phyloP scores from a whole-genome alignment of 352 stramenopile genomes.

The Globisporangium camurandrum region DNA sequence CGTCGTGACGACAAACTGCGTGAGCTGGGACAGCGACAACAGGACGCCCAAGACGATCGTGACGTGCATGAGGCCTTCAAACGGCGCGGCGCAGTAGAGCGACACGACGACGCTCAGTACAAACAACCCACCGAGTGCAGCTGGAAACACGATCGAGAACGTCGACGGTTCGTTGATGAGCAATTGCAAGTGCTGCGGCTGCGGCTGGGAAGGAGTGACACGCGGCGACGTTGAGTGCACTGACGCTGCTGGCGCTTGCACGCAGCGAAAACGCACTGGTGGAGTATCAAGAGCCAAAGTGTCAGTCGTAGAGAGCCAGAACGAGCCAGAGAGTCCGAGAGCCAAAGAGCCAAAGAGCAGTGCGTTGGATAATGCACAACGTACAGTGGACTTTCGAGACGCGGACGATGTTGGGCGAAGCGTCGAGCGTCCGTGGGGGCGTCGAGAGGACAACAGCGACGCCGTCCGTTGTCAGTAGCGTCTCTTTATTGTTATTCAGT shows the following conservation, averaged over 20 bases:
- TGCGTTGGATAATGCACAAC: no score
- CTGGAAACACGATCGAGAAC: slow-evolving; percentile 61
- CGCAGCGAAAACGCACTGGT: slow-evolving; percentile 48
- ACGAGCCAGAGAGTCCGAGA: no score
- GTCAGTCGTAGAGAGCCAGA: no score
- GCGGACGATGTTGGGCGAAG: slow-evolving; percentile 48
- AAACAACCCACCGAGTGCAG: slow-evolving; percentile 59
- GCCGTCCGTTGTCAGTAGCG: no score
- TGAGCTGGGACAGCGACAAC: slow-evolving; percentile 69
- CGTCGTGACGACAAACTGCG: no score
- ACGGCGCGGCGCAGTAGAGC: slow-evolving; percentile 61
- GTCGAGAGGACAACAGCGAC: slow-evolving; percentile 52
- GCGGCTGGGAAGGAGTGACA: slow-evolving; percentile 30
- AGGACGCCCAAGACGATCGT: slow-evolving; percentile 77
- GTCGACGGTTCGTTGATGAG: slow-evolving; percentile 35
- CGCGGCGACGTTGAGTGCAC: slow-evolving; percentile 31
- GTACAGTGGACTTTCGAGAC: slow-evolving; percentile 49
- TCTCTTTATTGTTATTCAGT: slow-evolving; percentile 39
- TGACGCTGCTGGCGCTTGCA: slow-evolving; percentile 22
- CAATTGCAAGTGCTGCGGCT: no score
- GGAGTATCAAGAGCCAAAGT: slow-evolving; percentile 4
- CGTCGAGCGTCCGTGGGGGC: slow-evolving; percentile 29
- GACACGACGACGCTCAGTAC: slow-evolving; percentile 70
- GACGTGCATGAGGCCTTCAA: slow-evolving; percentile 81
- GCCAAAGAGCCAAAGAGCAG: no score